Percentiles rank a stretch among this genome's conserved stretches.
Conservation (phyloP, 2,329 filamentous ascomycete genomes). For the Epichloe aotearoae region DNA sequence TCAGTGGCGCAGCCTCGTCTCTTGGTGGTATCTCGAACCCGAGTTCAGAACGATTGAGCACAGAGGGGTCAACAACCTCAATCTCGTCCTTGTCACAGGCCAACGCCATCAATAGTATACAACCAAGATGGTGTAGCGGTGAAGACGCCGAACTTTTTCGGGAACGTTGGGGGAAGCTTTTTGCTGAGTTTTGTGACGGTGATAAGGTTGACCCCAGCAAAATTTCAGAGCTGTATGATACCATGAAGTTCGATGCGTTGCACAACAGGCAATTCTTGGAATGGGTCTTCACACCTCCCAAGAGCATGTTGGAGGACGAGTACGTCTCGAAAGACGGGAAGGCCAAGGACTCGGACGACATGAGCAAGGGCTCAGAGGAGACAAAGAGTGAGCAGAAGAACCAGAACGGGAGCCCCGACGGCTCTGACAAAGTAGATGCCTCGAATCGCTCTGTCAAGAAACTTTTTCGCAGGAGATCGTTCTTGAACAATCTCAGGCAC, state of each 20-base stretch:
- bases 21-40: conserved; percentile 43
- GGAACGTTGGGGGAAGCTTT: conserved; percentile 96
- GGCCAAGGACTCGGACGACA: conserved; percentile 28
- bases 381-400: conserved; percentile 16
- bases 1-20: conserved; percentile 51
- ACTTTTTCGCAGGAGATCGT: conserved; percentile 48
- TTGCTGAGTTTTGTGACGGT: conserved; percentile 88
- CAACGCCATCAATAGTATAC: conserved; percentile 56
- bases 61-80: conserved; percentile 29
- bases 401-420: conserved; percentile 19
- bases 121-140: conserved; percentile 88
- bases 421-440: conserved; percentile 28
- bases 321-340: conserved; percentile 32
- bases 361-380: conserved; percentile 22
- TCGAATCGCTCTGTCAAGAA: conserved; percentile 24
- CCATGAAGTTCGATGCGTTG: conserved; percentile 97
- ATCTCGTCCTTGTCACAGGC: conserved; percentile 42
- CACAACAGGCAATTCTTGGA: conserved; percentile 95
- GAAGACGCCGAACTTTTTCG: conserved; percentile 92
- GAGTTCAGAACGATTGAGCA: conserved; percentile 30
- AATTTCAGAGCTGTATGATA: conserved; percentile 95
- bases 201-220: conserved; percentile 99
- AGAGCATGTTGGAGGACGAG: conserved; percentile 63
- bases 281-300: conserved; percentile 89
- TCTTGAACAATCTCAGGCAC: conserved; percentile 40